Conservation (phyloP, 1,284 basidiomycete species). For the Megacollybia platyphylla region DNA sequence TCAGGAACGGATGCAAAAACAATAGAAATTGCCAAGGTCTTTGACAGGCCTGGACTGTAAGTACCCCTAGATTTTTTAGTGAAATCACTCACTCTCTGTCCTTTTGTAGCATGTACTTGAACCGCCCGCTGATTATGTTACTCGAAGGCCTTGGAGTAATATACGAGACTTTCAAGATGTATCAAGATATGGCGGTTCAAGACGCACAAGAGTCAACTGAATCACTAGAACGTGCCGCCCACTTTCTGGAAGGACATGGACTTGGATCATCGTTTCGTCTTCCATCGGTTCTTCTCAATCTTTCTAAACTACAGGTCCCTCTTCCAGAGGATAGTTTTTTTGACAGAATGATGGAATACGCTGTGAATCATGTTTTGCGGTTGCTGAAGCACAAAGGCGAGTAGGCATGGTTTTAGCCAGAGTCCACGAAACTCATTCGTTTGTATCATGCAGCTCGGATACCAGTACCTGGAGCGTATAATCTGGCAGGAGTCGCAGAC, state of each 20-base stretch:
- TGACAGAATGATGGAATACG: conserved; percentile 33
- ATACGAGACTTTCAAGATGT: conserved; percentile 32
- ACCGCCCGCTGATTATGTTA: conserved; percentile 61
- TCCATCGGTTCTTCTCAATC: conserved; percentile 21
- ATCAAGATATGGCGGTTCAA: conserved; percentile 41
- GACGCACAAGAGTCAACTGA: conserved; percentile 28
- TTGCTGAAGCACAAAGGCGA: conserved; percentile 42
- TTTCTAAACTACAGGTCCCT: conserved; percentile 19
- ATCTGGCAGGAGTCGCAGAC: conserved; percentile 59
- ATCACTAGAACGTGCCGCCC: conserved; percentile 29
- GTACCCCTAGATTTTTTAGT: not conserved
- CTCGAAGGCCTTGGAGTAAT: conserved; percentile 42
- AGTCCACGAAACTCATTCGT: not conserved
- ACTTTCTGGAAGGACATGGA: conserved; percentile 31
- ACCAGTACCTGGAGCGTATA: conserved; percentile 47
- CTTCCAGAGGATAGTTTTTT: conserved; percentile 33
- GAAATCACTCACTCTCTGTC: not conserved
- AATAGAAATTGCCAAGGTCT: conserved; percentile 55
- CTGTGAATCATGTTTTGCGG: conserved; percentile 49
- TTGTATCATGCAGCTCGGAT: conserved; percentile 33
- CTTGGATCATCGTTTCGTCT: conserved; percentile 27
- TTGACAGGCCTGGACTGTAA: conserved; percentile 42
- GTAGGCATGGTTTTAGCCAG: not conserved
- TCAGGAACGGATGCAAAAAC: conserved; percentile 28
- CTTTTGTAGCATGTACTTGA: conserved; percentile 31